Evolutionary conservation across 495 filamentous ascomycete species (phyloP).

Genomic region (Tuber indicum): DNA sequence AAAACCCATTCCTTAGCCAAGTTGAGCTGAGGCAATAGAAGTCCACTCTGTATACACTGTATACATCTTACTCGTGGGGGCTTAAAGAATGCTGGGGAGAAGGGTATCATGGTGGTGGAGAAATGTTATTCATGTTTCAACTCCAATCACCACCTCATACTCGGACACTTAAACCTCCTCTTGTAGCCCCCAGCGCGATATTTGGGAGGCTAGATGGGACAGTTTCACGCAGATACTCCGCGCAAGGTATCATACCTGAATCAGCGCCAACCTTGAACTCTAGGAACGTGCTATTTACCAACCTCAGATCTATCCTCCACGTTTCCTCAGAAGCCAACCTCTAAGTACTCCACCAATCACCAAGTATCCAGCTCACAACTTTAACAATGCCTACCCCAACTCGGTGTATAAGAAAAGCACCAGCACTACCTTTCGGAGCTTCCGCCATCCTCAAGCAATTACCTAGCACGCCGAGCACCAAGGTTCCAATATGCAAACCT

Average conservation of each 20-base stretch:
- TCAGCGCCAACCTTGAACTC: not conserved
- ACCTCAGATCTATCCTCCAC: not conserved
- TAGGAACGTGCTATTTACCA: not conserved
- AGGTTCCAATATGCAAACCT: not conserved
- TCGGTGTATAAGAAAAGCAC: not conserved
- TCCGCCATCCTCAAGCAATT: not conserved
- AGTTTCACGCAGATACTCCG: not conserved
- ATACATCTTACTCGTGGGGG: not conserved
- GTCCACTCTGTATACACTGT: not conserved
- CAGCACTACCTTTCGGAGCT: not conserved
- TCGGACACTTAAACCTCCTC: not conserved
- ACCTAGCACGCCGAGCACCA: not conserved
- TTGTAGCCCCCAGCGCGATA: not conserved
- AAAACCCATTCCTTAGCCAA: not conserved
- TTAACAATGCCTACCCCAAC: not conserved
- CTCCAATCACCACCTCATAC: not conserved
- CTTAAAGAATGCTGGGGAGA: not conserved
- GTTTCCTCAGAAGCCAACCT: not conserved
- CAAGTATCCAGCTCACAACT: not conserved
- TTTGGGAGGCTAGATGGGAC: not conserved
- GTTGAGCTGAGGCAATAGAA: not conserved
- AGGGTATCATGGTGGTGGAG: not conserved
- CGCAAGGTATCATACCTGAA: not conserved
- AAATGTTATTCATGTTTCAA: not conserved
- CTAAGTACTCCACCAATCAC: not conserved